Base-by-base conservation (phyloP, 148 eudicot species). In the Dianthus caryophyllus region DNA sequence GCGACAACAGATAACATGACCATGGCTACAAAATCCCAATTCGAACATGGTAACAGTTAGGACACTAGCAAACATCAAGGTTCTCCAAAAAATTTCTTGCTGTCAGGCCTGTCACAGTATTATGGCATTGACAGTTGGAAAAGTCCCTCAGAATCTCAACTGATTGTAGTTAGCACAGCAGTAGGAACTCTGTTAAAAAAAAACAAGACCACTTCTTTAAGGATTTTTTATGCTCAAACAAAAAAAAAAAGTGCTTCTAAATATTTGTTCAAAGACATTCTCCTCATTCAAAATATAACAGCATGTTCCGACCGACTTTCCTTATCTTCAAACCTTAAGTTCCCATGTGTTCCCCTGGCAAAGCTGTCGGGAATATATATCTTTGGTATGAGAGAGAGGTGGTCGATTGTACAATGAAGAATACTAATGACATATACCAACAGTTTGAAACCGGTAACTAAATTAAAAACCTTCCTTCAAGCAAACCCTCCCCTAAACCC, bases 1-100 rank as follows among this genome's bases (percentile, higher is more conserved):
- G 62, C 44, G 54, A 43, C 61, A 69, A 74, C 54, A 65, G 27
- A 53, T 30, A 21, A 66, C 25, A 47, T 36, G 15, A 38, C 16
- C 13, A n/a, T 49, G 36, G 10, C 9, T 48, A 38, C 58, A 68
- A 9, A 50, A 31, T 9, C 29, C 58, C 21, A 39, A 55, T 14
- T 47, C 60, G 29, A 4, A 21, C 27, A 48, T 21, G 17, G 2
- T 9, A 26, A 0, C 24, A 27, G 13, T 36, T 22, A 55, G 20
- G 9, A 18, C 29, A 61, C 29, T 22, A 41, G 49, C 66, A 24
- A 27, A 57, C 9, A 31, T 57, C 61, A 29, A 30, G n/a, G 17
- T 56, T 56, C 9, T 30, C 29, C 61, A 57, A 29, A 30, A 11
- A 60, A 4, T 20, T 52, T 60, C 64, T 18, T n/a, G 18, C 9